Evolutionary conservation across 768 basidiomycete species (phyloP).

Genomic region (Leccinum fibrillosum): DNA sequence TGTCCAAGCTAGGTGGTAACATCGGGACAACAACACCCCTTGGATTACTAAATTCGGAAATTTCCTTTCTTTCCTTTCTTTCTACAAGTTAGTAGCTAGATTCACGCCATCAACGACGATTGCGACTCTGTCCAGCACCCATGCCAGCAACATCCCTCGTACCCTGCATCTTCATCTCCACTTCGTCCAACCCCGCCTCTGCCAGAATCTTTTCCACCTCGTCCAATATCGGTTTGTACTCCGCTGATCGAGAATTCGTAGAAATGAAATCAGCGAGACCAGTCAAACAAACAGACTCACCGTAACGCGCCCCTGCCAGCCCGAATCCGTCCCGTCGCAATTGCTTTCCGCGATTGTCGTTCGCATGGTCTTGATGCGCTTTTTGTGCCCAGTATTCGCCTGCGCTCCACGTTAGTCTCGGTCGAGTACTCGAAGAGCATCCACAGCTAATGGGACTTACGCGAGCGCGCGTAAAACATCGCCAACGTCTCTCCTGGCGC

Average conservation of each 20-base stretch:
- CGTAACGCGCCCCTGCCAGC: constrained; percentile 70
- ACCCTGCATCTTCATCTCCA: constrained; percentile 66
- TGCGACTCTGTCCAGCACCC: constrained; percentile 49
- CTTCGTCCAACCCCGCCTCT: constrained; percentile 82
- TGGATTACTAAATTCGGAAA: too few relatives aligned
- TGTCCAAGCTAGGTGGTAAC: too few relatives aligned
- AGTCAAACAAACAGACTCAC: constrained; percentile 31
- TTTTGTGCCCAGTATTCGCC: constrained; percentile 81
- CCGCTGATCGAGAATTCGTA: constrained; percentile 38
- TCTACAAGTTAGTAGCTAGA: too few relatives aligned
- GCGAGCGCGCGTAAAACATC: constrained; percentile 77
- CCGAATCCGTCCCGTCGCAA: constrained; percentile 76
- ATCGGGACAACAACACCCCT: too few relatives aligned
- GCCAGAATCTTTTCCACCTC: constrained; percentile 82
- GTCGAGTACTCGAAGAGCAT: not conserved
- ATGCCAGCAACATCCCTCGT: constrained; percentile 37
- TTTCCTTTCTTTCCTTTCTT: too few relatives aligned
- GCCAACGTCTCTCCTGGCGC: constrained; percentile 82
- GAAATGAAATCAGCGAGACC: not conserved
- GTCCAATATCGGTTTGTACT: constrained; percentile 77
- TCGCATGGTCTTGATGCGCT: constrained; percentile 49
- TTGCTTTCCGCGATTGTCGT: constrained; percentile 72
- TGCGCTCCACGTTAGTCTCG: constrained; percentile 21
- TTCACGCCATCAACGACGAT: constrained; percentile 32
- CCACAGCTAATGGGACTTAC: constrained; percentile 40